These are phyloP conservation scores for Melaleuca quinquenervia DNA, from an alignment of 345 rosid genomes.

Conservation along the genomic window DNA sequence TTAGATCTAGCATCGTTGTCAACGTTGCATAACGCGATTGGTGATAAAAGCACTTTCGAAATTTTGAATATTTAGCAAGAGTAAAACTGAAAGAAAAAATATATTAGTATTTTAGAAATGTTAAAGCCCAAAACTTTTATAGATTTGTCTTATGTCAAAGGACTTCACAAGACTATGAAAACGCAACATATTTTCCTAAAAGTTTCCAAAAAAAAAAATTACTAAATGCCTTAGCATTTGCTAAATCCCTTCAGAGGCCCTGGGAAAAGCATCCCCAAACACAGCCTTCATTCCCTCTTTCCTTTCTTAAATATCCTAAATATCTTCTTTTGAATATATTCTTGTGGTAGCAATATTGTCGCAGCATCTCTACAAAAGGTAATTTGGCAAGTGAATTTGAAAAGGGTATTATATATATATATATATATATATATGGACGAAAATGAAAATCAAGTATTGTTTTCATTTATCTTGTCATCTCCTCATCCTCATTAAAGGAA, in stretches of 20 bases:
- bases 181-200: neutral
- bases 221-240: neutral
- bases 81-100: neutral
- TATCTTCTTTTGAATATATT: neutral
- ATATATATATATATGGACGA: neutral
- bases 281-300: neutral
- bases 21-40: accelerated
- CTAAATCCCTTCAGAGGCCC: neutral
- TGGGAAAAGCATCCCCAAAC: neutral
- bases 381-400: neutral
- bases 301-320: neutral
- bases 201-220: neutral
- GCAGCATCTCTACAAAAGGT: neutral
- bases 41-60: neutral
- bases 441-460: neutral
- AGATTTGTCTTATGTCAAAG: neutral
- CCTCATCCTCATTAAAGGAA: neutral
- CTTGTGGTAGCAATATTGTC: neutral
- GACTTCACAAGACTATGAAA: neutral
- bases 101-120: neutral
- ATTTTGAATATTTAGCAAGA: neutral
- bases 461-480: neutral
- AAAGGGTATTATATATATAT: too few relatives aligned
- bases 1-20: neutral
- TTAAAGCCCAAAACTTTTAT: neutral